Evolutionary conservation across 164 flowering plant species (phyloP), one percentile per base, ranked within the genome.

Genomic region (Saururus chinensis): DNA sequence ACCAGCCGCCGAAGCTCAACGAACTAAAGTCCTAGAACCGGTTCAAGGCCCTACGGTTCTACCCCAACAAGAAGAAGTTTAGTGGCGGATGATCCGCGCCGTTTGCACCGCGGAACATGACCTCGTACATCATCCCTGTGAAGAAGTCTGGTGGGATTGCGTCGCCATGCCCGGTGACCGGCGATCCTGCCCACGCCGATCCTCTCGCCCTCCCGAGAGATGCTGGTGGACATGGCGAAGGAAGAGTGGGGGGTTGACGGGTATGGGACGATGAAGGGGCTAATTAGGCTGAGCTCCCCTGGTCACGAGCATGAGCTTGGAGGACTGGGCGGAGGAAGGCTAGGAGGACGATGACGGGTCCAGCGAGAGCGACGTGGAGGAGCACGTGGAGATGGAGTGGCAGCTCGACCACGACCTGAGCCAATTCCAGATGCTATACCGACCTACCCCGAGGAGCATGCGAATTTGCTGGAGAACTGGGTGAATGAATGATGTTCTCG

Each of bases 171-270:
- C 92, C 92, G 0, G 86, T 83, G 56, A 89, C 96, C 96, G 0
- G 88, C 98, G 0, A 79, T 87, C 51, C 74, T 92, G 9, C 96
- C 96, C 0, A 87, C 98, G 0, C 98, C 98, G 0, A 80, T 81
- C 12, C 83, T 89, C 56, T 85, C 96, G 0, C 98, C 95, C 0
- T 87, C 98, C 0, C 82, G 83, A 69, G 98, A 92, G 75, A 83
- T 81, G 19, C 65, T 92, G 69, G 95, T 79, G 23, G 96, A 92
- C 62, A 87, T 80, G 87, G 98, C 92, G 0, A 92, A 89, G 73
- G 96, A 92, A 54, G 95, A 92, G 70, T 92, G 95, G 96, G 96
- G 98, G 0, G 91, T 89, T 4, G 96, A 89, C 73, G 96, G 98
- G 16, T 92, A 92, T 73, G 98, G 96, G n/a, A 84, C 96, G 16